A percentile compares a stretch with the other conserved stretches of the same genome.
Evolutionary conservation across 345 rosid genomes (phyloP).

Genomic region (Erysimum cheiranthoides): DNA sequence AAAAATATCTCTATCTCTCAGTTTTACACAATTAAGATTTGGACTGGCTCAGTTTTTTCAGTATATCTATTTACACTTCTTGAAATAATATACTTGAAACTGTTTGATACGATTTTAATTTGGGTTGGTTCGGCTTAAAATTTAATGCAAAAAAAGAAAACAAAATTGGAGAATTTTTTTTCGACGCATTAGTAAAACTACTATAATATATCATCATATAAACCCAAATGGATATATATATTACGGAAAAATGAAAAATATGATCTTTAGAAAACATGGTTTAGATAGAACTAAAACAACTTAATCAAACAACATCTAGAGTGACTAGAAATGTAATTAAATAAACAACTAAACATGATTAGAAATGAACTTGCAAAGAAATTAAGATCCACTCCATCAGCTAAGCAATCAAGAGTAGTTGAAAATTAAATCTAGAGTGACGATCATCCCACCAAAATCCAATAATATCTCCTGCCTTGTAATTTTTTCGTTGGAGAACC

Average conservation of each 20-base stretch:
- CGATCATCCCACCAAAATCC: conserved; percentile 2
- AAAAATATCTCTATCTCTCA: too few relatives aligned
- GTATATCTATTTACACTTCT: too few relatives aligned
- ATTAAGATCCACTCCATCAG: background rate
- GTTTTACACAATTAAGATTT: too few relatives aligned
- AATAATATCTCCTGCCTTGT: background rate
- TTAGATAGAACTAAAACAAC: background rate
- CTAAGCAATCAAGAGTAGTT: background rate
- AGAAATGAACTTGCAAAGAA: background rate
- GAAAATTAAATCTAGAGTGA: background rate
- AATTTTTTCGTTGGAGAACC: background rate
- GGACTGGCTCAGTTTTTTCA: too few relatives aligned
- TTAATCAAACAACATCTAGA: background rate
- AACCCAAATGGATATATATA: too few relatives aligned
- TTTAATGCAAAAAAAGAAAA: too few relatives aligned
- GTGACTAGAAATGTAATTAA: background rate
- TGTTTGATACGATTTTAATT: too few relatives aligned
- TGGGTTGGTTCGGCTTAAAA: too few relatives aligned
- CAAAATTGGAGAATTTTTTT: too few relatives aligned
- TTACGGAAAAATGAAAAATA: background rate
- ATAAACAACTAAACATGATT: background rate
- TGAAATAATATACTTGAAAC: too few relatives aligned
- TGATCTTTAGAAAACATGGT: background rate
- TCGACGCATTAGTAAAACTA: too few relatives aligned
- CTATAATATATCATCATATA: too few relatives aligned